Percentiles rank a stretch among this genome's conserved stretches.
phyloP scores from a whole-genome alignment of 345 rosid genomes.

The Linum lewisii region DNA sequence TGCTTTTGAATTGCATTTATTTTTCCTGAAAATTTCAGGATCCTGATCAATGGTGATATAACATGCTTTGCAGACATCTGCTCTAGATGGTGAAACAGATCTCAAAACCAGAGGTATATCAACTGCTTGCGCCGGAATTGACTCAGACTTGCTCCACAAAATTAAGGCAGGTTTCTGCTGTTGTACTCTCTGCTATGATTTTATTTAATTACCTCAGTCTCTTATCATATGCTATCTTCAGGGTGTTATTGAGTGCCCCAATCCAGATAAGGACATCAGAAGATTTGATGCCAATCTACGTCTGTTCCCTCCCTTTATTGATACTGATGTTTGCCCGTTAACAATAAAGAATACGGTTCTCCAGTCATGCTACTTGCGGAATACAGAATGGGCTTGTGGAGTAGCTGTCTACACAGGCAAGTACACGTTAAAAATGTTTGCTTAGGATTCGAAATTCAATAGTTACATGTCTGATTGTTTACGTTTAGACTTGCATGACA shows the following conservation, averaged over 20 bases:
- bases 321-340: slow-evolving; percentile 86
- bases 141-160: slow-evolving; percentile 81
- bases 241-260: slow-evolving; percentile 98
- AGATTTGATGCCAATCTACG: slow-evolving; percentile 98
- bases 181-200: slow-evolving; percentile 3
- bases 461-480: not conserved
- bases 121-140: slow-evolving; percentile 82
- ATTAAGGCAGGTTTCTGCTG: slow-evolving; percentile 49
- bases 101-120: slow-evolving; percentile 87
- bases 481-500: not conserved
- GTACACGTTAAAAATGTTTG: slow-evolving; percentile 7
- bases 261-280: slow-evolving; percentile 89
- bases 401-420: slow-evolving; percentile 92
- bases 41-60: slow-evolving; percentile 15
- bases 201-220: slow-evolving; percentile 8
- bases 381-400: slow-evolving; percentile 99
- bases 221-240: slow-evolving; percentile 20
- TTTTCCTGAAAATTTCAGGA: slow-evolving; percentile 6
- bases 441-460: not conserved
- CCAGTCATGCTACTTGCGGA: slow-evolving; percentile 92
- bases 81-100: slow-evolving; percentile 97
- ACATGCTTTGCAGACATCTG: slow-evolving; percentile 64
- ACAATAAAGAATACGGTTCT: slow-evolving; percentile 91
- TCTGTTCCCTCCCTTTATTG: slow-evolving; percentile 89
- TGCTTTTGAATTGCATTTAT: not conserved